phyloP scores from a whole-genome alignment of 305 asterid genomes.

The Ilex paraguariensis region DNA sequence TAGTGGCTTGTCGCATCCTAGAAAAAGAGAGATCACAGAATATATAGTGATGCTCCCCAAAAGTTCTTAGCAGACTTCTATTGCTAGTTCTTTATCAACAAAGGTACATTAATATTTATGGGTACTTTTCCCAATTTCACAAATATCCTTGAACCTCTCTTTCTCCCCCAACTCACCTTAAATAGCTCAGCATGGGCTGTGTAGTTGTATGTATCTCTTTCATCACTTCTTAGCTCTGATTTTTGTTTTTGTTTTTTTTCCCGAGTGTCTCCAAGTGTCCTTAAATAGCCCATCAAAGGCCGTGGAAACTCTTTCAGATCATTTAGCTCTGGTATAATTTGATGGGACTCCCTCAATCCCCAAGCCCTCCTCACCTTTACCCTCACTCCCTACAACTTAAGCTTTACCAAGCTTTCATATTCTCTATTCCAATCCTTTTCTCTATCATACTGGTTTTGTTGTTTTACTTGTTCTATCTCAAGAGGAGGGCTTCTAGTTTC shows the following conservation, averaged over 20 bases:
- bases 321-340: too few species aligned
- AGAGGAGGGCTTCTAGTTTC: conserved; percentile 39
- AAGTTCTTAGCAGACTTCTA: conserved; percentile 19
- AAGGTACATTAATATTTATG: conserved; percentile 10
- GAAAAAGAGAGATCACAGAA: conserved; percentile 24
- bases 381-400: conserved; percentile 65
- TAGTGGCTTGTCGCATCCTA: conserved; percentile 29
- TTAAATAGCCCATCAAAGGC: too few species aligned
- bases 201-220: too few species aligned
- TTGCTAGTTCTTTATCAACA: conserved; percentile 15
- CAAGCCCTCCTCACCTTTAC: conserved; percentile 53
- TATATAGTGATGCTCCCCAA: conserved; percentile 24
- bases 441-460: conserved; percentile 70
- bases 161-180: neutral
- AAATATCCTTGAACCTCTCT: conserved; percentile 18
- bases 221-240: too few species aligned
- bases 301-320: too few species aligned
- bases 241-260: too few species aligned
- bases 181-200: too few species aligned
- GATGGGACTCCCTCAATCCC: conserved; percentile 43
- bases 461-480: conserved; percentile 83
- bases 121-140: conserved; percentile 7
- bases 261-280: too few species aligned
- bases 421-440: conserved; percentile 78
- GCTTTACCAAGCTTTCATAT: conserved; percentile 82